A percentile compares a stretch with the other conserved stretches of the same genome.
Evolutionary conservation across 2,329 filamentous ascomycete species (phyloP).

Genomic region (Rutstroemia sp.): DNA sequence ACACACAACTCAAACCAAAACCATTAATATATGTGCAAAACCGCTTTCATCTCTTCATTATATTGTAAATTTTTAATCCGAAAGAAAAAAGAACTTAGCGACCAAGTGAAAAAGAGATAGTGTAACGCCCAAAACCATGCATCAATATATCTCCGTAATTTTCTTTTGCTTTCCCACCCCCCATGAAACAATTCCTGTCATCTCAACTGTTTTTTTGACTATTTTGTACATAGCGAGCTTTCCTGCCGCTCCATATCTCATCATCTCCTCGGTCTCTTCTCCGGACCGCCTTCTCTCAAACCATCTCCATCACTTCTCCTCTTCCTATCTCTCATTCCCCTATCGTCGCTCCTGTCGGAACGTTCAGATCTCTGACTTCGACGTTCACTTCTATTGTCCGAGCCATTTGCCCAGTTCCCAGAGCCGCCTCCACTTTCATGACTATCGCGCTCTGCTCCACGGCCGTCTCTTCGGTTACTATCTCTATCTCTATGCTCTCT

Average conservation of each 20-base stretch:
- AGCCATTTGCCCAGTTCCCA: slow-evolving; percentile 1
- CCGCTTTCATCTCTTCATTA: too few species aligned
- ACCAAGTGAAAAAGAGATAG: not conserved
- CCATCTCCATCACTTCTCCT: slow-evolving; percentile 25
- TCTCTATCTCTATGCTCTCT: slow-evolving; percentile 16
- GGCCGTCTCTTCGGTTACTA: slow-evolving; percentile 13
- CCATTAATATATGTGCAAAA: too few species aligned
- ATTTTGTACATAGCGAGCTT: slow-evolving; percentile 3
- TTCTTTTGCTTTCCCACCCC: not conserved
- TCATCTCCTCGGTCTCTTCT: slow-evolving; percentile 25
- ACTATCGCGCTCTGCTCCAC: slow-evolving; percentile 12
- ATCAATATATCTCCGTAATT: not conserved
- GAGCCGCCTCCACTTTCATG: not conserved
- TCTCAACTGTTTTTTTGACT: not conserved
- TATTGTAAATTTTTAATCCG: too few species aligned
- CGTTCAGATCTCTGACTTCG: slow-evolving; percentile 11
- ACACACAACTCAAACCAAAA: too few species aligned
- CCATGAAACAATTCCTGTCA: not conserved
- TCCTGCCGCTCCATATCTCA: not conserved
- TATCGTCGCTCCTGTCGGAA: slow-evolving; percentile 17
- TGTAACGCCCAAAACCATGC: slow-evolving; percentile 6
- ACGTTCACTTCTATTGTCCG: slow-evolving; percentile 15
- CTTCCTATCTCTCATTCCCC: slow-evolving; percentile 23
- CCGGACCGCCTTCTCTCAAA: slow-evolving; percentile 28
- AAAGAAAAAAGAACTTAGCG: too few species aligned